phyloP scores from a whole-genome alignment of 495 filamentous ascomycete genomes.

The Pseudoneurospora amorphoporcata region DNA sequence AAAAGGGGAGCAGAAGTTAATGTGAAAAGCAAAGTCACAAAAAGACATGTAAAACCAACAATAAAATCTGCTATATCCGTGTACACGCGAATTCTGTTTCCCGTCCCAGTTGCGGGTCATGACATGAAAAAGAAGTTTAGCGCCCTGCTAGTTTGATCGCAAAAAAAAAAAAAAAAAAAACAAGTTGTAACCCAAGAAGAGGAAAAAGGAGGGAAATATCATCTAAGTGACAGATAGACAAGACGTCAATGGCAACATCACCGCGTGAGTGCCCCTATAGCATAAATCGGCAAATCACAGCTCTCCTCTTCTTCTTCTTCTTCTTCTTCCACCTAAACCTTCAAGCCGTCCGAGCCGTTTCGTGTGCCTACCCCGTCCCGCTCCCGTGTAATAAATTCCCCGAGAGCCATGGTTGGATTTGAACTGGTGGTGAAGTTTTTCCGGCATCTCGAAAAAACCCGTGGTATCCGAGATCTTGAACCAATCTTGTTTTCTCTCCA shows the following conservation, averaged over 20 bases:
- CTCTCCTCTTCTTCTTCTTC: not conserved
- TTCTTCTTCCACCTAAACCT: not conserved
- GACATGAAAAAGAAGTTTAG: not conserved
- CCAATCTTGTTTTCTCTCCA: not conserved
- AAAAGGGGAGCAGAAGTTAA: not conserved
- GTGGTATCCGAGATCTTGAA: not conserved
- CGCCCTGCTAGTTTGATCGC: not conserved
- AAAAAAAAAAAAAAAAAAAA: not conserved
- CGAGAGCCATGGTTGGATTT: not conserved
- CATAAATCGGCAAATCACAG: not conserved
- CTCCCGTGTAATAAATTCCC: not conserved
- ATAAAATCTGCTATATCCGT: not conserved
- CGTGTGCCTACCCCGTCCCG: not conserved
- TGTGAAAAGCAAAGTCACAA: not conserved
- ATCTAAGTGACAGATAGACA: not conserved
- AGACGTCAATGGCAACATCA: not conserved
- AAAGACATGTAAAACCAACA: constrained; percentile 1
- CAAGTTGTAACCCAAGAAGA: not conserved
- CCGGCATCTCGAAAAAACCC: not conserved
- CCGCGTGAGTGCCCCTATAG: not conserved
- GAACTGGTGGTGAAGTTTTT: not conserved
- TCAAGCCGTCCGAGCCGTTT: not conserved
- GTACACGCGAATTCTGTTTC: constrained; percentile 3
- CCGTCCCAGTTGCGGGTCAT: not conserved
- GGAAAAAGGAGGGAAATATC: not conserved